Conservation (phyloP, 306 rosid genomes). For the Leucaena leucocephala region DNA sequence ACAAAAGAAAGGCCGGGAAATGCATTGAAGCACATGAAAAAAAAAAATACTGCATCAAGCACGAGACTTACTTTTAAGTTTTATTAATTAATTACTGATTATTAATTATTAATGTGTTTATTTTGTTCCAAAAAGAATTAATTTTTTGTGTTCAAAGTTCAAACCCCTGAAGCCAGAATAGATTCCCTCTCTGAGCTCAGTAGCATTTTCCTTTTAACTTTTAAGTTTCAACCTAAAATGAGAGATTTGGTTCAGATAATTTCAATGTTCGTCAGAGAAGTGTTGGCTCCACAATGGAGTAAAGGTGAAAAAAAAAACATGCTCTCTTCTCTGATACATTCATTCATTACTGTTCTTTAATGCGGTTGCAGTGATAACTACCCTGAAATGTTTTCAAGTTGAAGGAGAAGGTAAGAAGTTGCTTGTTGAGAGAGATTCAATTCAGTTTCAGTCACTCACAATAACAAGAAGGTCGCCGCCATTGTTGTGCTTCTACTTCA, state of each 20-base stretch:
- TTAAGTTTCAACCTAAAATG: slow-evolving; percentile 26
- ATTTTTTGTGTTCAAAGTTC: slow-evolving; percentile 44
- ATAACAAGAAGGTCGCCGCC: slow-evolving; percentile 4
- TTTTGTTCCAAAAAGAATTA: slow-evolving; percentile 31
- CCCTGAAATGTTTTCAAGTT: background rate
- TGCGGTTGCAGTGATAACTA: background rate
- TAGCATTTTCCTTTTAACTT: background rate
- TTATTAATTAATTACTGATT: background rate
- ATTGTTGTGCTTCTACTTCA: background rate
- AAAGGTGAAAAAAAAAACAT: background rate
- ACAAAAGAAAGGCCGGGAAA: slow-evolving; percentile 48
- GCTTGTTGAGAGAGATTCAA: slow-evolving; percentile 32
- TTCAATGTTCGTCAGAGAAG: slow-evolving; percentile 18
- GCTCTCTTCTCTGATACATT: background rate
- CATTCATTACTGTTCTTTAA: background rate
- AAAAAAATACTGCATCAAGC: slow-evolving; percentile 28
- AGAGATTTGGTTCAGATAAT: slow-evolving; percentile 30
- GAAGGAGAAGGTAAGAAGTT: background rate
- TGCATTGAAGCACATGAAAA: slow-evolving; percentile 21
- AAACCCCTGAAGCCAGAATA: slow-evolving; percentile 39
- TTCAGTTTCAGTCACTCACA: background rate
- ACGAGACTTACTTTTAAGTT: slow-evolving; percentile 33
- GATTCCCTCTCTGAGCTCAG: slow-evolving; percentile 45
- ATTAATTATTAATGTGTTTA: slow-evolving; percentile 26
- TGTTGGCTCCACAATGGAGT: slow-evolving; percentile 14